Percentiles rank a stretch among this genome's conserved stretches.
These are phyloP conservation scores for Colletotrichum liaoningense DNA, from an alignment of 2,329 filamentous ascomycete species.

Conservation along the genomic window DNA sequence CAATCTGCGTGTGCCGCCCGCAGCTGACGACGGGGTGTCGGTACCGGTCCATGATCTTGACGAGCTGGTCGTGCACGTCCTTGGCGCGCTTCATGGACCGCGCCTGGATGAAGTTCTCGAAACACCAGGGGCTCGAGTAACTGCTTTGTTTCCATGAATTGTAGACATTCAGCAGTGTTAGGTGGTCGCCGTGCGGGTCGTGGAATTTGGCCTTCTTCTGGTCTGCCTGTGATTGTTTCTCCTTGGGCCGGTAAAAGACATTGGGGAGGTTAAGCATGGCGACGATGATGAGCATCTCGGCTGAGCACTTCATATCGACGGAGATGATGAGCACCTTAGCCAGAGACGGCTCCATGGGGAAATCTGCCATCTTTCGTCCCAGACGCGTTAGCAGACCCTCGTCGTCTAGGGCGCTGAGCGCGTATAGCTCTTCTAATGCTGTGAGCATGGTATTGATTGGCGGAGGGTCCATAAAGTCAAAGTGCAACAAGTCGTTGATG, in stretches of 20 bases:
- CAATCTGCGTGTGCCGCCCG: conserved; percentile 86
- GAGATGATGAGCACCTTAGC: conserved; percentile 91
- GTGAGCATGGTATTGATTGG: conserved; percentile 98
- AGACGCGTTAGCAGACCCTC: conserved; percentile 93
- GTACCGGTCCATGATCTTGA: conserved; percentile 94
- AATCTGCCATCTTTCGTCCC: conserved; percentile 97
- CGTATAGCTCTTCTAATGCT: conserved; percentile 94
- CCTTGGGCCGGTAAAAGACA: conserved; percentile 95
- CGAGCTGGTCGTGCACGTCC: conserved; percentile 91
- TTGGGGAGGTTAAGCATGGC: conserved; percentile 90
- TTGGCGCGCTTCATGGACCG: conserved; percentile 88
- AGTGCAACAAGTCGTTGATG: conserved; percentile 96
- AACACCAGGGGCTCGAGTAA: conserved; percentile 91
- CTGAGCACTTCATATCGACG: conserved; percentile 88
- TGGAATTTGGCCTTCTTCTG: conserved; percentile 99
- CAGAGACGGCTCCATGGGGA: conserved; percentile 95
- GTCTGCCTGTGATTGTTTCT: conserved; percentile 96
- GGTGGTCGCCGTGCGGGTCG: conserved; percentile 92
- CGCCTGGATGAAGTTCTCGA: conserved; percentile 97
- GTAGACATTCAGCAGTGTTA: conserved; percentile 96
- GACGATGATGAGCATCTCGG: conserved; percentile 94
- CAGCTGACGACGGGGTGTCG: conserved; percentile 85
- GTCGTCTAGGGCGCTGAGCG: conserved; percentile 90
- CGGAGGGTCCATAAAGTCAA: conserved; percentile 99
- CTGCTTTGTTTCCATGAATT: conserved; percentile 93